phyloP scores from a whole-genome alignment of 495 filamentous ascomycete species.

The Neurospora cerealis region DNA sequence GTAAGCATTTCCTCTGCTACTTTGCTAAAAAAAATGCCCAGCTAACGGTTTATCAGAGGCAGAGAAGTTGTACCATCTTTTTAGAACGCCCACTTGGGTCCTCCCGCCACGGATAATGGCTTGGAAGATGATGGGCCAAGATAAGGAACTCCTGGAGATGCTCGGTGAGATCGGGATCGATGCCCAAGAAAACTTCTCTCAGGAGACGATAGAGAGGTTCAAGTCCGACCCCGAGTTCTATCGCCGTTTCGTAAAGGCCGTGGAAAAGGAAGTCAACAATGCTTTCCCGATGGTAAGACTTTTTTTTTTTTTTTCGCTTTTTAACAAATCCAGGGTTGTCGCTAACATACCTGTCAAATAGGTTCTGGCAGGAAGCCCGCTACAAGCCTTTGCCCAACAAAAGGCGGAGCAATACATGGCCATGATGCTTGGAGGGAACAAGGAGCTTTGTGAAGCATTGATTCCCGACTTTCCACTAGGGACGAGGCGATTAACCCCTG shows the following conservation, averaged over 20 bases:
- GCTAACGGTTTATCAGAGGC: constrained; percentile 23
- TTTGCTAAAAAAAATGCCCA: constrained; percentile 12
- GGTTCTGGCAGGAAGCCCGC: constrained; percentile 24
- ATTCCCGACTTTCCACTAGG: constrained; percentile 57
- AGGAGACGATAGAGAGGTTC: constrained; percentile 37
- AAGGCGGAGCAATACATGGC: constrained; percentile 34
- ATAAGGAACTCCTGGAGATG: constrained; percentile 14
- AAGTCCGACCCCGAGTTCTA: constrained; percentile 29
- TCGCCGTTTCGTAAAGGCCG: constrained; percentile 25
- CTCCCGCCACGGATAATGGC: constrained; percentile 40
- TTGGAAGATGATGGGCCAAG: constrained; percentile 33
- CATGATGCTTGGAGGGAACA: constrained; percentile 32
- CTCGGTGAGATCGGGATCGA: constrained; percentile 18
- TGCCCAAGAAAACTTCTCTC: constrained; percentile 30
- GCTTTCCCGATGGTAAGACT: constrained; percentile 33
- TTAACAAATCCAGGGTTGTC: not conserved
- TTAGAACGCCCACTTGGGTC: constrained; percentile 61
- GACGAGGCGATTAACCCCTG: constrained; percentile 59
- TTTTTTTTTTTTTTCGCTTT: no score
- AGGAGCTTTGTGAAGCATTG: constrained; percentile 38
- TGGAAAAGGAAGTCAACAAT: constrained; percentile 36
- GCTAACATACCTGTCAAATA: constrained; percentile 2
- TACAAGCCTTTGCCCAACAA: constrained; percentile 24
- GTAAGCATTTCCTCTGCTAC: constrained; percentile 28
- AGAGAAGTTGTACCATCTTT: constrained; percentile 36